A percentile compares a stretch with the other conserved stretches of the same genome.
These are phyloP conservation scores for Fusarium newnesense DNA, from an alignment of 2,329 filamentous ascomycete species.

Conservation along the genomic window DNA sequence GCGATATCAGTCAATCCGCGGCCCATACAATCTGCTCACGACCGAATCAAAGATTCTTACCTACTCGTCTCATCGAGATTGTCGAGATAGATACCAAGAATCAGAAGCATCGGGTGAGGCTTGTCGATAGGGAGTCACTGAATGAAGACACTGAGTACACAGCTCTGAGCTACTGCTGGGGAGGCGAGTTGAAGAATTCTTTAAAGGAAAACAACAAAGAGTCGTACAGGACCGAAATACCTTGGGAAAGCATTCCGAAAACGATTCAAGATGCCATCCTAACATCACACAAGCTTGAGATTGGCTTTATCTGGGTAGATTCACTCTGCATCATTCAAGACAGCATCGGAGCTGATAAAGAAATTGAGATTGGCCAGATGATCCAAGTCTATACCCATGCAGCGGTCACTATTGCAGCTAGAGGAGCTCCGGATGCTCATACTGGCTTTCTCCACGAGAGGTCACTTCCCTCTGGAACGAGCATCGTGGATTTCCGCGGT, in stretches of 20 bases:
- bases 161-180: background rate
- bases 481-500: fast-evolving
- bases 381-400: background rate
- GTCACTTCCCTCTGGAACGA: background rate
- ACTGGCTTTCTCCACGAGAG: background rate
- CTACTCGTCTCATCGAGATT: background rate
- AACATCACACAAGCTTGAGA: fast-evolving
- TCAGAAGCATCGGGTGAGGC: background rate
- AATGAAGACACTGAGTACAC: background rate
- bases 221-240: background rate
- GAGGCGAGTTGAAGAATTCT: fast-evolving
- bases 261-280: background rate
- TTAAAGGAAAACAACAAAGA: background rate
- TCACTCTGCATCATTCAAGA: background rate
- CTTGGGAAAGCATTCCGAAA: background rate
- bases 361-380: background rate
- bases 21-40: background rate
- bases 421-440: background rate
- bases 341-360: fast-evolving
- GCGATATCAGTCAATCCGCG: fast-evolving
- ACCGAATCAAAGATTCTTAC: fast-evolving
- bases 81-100: fast-evolving
- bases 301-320: background rate
- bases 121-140: fast-evolving
- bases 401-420: background rate